Evolutionary conservation across 129 eudicot genomes (phyloP).

Genomic region (Saposhnikovia divaricata): DNA sequence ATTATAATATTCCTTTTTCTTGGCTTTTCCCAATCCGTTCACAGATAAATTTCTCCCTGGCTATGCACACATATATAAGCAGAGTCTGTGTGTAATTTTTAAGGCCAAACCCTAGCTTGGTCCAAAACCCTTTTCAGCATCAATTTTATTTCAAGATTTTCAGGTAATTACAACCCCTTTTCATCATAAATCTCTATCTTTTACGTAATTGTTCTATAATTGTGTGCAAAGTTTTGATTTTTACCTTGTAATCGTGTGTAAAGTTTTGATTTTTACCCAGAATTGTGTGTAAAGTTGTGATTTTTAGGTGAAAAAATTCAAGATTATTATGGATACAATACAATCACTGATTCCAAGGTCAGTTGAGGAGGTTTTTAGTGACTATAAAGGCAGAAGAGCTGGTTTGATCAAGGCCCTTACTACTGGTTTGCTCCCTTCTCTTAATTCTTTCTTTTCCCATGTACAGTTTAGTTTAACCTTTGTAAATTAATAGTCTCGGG

Average conservation of each 20-base stretch:
- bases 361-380: slow-evolving; percentile 48
- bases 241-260: background rate
- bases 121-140: background rate
- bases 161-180: background rate
- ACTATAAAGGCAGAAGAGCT: slow-evolving; percentile 44
- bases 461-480: too few species aligned
- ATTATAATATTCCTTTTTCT: background rate
- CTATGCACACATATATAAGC: background rate
- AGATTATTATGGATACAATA: slow-evolving; percentile 22
- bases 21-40: background rate
- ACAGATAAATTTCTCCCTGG: background rate
- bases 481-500: background rate
- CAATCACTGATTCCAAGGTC: slow-evolving; percentile 30
- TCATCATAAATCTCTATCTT: background rate
- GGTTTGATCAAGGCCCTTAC: slow-evolving; percentile 55
- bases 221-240: background rate
- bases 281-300: background rate
- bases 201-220: background rate
- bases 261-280: background rate
- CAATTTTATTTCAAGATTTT: background rate
- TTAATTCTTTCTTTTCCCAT: background rate
- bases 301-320: background rate
- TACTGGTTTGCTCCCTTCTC: slow-evolving; percentile 25
- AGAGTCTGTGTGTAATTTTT: background rate
- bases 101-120: background rate